phyloP scores from a whole-genome alignment of 1,284 basidiomycete genomes.

The Ustilago tritici region DNA sequence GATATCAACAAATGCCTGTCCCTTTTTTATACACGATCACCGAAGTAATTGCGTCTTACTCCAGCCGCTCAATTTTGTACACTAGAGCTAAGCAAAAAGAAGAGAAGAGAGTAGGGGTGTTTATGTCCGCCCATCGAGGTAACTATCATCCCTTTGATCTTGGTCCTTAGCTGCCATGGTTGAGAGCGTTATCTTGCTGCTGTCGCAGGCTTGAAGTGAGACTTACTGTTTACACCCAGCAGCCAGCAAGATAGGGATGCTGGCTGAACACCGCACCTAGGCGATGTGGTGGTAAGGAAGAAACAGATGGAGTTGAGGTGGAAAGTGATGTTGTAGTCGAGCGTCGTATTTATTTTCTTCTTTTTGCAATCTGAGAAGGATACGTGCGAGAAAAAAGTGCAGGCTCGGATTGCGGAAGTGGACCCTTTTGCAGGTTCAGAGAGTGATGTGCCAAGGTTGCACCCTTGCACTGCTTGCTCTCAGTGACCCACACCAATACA shows the following conservation, averaged over 20 bases:
- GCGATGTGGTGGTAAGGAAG: constrained; percentile 18
- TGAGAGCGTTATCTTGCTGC: not conserved
- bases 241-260: constrained; percentile 1
- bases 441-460: not conserved
- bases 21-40: constrained; percentile 40
- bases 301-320: not conserved
- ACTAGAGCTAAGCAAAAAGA: constrained; percentile 43
- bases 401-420: constrained; percentile 32
- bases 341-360: not conserved
- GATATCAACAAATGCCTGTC: constrained; percentile 57
- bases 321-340: not conserved
- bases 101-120: constrained; percentile 42
- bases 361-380: not conserved
- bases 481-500: not conserved
- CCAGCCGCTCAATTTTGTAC: constrained; percentile 53
- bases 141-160: constrained; percentile 38
- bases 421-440: constrained; percentile 4
- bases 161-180: not conserved
- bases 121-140: constrained; percentile 59
- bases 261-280: not conserved
- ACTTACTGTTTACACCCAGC: constrained; percentile 10
- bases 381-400: constrained; percentile 23
- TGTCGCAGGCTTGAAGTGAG: not conserved
- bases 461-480: not conserved
- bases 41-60: constrained; percentile 31